A percentile compares a stretch with the other conserved stretches of the same genome.
phyloP scores from a whole-genome alignment of 495 filamentous ascomycete species.

The Podospora pseudopauciseta region DNA sequence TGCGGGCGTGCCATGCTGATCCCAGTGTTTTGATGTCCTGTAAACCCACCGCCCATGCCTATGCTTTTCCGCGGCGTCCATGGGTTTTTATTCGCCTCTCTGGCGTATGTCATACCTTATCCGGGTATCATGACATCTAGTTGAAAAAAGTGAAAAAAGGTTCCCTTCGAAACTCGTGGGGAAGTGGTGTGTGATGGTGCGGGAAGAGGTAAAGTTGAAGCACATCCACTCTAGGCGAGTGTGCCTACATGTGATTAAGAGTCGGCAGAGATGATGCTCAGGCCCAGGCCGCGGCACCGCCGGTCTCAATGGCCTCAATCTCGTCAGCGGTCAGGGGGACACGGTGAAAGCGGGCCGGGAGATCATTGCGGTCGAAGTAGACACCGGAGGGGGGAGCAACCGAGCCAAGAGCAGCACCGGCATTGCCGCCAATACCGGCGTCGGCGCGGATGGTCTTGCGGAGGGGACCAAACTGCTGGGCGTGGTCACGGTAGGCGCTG shows the following conservation, averaged over 20 bases:
- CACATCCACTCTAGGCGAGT: not conserved
- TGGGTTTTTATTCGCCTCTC: not conserved
- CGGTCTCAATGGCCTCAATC: constrained; percentile 93
- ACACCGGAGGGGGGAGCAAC: constrained; percentile 67
- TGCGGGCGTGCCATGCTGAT: not conserved
- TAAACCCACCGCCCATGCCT: not conserved
- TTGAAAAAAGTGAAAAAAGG: not conserved
- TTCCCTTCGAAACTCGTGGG: not conserved
- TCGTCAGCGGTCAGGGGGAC: constrained; percentile 68
- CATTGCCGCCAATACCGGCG: constrained; percentile 58
- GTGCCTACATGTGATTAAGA: not conserved
- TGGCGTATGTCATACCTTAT: not conserved
- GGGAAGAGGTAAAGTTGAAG: not conserved
- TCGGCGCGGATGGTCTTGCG: constrained; percentile 50
- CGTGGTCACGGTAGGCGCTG: constrained; percentile 85
- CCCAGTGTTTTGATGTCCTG: constrained; percentile 1
- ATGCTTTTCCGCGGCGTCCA: constrained; percentile 2
- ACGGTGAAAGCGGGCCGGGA: constrained; percentile 78
- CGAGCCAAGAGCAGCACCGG: constrained; percentile 66
- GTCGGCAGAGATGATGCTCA: constrained; percentile 22
- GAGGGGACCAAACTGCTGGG: constrained; percentile 90
- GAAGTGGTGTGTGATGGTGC: not conserved
- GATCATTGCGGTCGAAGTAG: constrained; percentile 84
- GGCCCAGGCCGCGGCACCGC: constrained; percentile 60
- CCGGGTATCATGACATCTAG: constrained; percentile 1